These are phyloP conservation scores for Phytophthora pinifolia DNA, from an alignment of 352 stramenopile genomes.

Conservation along the genomic window DNA sequence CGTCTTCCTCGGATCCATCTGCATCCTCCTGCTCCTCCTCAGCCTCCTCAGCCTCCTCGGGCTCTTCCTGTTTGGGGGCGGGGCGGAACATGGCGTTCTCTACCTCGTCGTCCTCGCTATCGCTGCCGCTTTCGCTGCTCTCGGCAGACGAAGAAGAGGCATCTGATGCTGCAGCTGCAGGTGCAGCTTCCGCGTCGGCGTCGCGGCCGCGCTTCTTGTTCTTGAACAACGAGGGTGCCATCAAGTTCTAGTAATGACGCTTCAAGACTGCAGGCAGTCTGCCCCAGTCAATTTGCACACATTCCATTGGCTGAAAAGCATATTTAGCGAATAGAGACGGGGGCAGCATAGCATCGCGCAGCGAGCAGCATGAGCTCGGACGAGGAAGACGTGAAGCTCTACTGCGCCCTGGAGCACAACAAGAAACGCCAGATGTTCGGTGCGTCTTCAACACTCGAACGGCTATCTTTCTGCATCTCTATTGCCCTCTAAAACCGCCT, in stretches of 20 bases:
- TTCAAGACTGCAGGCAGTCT: constrained; percentile 7
- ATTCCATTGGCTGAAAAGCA: constrained; percentile 24
- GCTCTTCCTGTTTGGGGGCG: constrained; percentile 28
- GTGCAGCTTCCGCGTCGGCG: neutral
- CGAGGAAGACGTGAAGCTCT: constrained; percentile 65
- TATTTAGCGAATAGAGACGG: constrained; percentile 26
- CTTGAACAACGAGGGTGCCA: constrained; percentile 26
- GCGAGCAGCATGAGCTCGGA: constrained; percentile 60
- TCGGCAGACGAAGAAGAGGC: constrained; percentile 15
- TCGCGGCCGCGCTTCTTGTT: constrained; percentile 33
- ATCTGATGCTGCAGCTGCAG: neutral
- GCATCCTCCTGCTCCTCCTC: constrained; percentile 13
- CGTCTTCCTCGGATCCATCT: constrained; percentile 12
- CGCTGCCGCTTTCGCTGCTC: constrained; percentile 22
- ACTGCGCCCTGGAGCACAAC: constrained; percentile 67
- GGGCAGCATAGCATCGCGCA: no score
- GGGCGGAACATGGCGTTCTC: constrained; percentile 80
- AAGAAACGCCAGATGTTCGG: constrained; percentile 66
- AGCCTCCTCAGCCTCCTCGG: constrained; percentile 18
- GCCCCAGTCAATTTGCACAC: constrained; percentile 25
- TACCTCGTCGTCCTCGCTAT: constrained; percentile 62
- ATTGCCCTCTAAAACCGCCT: neutral
- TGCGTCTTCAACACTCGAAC: constrained; percentile 21
- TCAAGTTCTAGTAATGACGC: constrained; percentile 13
- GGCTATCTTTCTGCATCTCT: neutral